Evolutionary conservation across 495 filamentous ascomycete species (phyloP).

Genomic region (Hypoxylon rickii): DNA sequence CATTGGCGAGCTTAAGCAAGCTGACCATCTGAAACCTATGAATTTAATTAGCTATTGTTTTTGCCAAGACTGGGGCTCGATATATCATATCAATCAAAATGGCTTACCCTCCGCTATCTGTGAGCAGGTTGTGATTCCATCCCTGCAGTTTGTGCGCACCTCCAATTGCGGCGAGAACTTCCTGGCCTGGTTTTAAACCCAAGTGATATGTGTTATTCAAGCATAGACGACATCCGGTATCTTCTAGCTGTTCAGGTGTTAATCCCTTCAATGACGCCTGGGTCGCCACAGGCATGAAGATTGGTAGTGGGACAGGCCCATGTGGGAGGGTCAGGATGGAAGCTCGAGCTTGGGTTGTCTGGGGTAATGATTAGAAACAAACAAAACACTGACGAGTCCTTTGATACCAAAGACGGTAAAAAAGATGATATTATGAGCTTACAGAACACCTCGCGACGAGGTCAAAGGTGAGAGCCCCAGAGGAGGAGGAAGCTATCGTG

Average conservation of each 20-base stretch:
- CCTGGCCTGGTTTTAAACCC: constrained; percentile 91
- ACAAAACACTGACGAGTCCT: background rate
- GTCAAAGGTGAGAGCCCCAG: constrained; percentile 76
- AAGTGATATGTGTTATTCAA: constrained; percentile 98
- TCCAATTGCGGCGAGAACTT: constrained; percentile 80
- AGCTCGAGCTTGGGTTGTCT: constrained; percentile 97
- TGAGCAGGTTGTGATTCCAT: constrained; percentile 94
- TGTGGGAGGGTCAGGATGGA: constrained; percentile 87
- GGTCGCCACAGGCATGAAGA: constrained; percentile 99
- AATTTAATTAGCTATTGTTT: constrained; percentile 5
- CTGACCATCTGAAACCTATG: constrained; percentile 97
- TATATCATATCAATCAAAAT: background rate
- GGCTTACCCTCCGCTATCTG: constrained; percentile 96
- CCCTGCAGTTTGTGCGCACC: constrained; percentile 93
- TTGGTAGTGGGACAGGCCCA: constrained; percentile 83
- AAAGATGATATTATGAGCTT: constrained; percentile 35
- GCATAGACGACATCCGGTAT: constrained; percentile 86
- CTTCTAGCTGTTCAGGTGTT: constrained; percentile 87
- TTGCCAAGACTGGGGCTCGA: background rate
- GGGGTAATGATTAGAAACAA: constrained; percentile 5
- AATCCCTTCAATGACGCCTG: constrained; percentile 95
- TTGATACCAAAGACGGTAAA: background rate
- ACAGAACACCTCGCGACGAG: constrained; percentile 84
- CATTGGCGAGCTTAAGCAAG: constrained; percentile 86
- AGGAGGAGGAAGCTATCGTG: constrained; percentile 47